Evolutionary conservation across 108 stramenopile genomes (phyloP).

Genomic region (Aurantiochytrium sp.): DNA sequence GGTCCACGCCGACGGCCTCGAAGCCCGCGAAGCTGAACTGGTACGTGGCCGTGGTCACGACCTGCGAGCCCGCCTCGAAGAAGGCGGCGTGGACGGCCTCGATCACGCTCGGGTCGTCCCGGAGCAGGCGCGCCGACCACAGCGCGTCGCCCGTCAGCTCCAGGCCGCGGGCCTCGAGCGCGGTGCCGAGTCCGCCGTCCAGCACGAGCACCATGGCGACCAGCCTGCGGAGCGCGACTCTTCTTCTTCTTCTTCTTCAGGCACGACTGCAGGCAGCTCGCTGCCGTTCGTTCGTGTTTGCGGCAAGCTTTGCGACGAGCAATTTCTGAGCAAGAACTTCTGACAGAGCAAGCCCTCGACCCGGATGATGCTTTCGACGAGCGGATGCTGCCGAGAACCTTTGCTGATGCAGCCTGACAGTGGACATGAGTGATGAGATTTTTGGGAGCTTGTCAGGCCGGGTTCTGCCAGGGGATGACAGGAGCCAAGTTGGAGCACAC

Average conservation of each 20-base stretch:
- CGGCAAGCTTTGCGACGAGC: no score
- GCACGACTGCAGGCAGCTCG: not conserved
- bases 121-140: not conserved
- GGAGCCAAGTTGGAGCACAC: no score
- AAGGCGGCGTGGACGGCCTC: not conserved
- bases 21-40: not conserved
- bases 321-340: no score
- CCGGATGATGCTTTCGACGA: no score
- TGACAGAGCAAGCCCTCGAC: no score
- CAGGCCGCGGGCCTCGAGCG: not conserved
- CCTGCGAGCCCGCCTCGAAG: not conserved
- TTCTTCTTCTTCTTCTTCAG: not conserved
- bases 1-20: not conserved
- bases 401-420: no score
- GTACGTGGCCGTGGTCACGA: constrained; percentile 2
- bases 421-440: no score
- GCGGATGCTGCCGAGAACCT: no score
- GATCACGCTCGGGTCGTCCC: not conserved
- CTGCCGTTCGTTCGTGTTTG: no score
- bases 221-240: no score
- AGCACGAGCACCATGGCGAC: constrained; percentile 24
- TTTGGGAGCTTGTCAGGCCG: no score
- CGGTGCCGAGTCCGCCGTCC: constrained; percentile 12
- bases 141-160: not conserved
- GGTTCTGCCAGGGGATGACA: no score